Evolutionary conservation across 2,329 filamentous ascomycete genomes (phyloP).

Genomic region (Biscogniauxia marginata): DNA sequence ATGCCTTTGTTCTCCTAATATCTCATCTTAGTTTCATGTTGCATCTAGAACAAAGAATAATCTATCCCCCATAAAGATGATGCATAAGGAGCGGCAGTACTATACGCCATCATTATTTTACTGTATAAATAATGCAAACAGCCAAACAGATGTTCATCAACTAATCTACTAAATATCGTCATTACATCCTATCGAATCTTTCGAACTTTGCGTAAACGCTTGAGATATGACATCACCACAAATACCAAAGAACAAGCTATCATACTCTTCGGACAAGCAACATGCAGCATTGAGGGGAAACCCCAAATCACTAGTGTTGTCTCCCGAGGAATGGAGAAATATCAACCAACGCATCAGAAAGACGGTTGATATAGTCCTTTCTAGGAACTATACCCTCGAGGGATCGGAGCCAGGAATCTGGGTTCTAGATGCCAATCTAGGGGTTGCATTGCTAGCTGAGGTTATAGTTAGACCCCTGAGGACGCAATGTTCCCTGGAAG

Average conservation of each 20-base stretch:
- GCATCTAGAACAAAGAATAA: not conserved
- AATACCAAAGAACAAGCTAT: not conserved
- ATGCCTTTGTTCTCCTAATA: not conserved
- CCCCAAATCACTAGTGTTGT: not conserved
- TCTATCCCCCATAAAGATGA: not conserved
- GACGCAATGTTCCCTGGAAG: constrained; percentile 8
- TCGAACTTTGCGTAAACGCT: not conserved
- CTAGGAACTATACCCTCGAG: constrained; percentile 4
- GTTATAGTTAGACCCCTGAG: constrained; percentile 12
- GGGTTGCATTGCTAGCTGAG: constrained; percentile 18
- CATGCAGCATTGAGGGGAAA: constrained; percentile 8
- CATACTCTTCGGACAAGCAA: constrained; percentile 1
- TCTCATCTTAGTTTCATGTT: not conserved
- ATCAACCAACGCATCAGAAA: constrained; percentile 18
- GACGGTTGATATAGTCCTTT: constrained; percentile 15
- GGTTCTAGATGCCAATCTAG: constrained; percentile 16
- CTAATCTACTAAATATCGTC: not conserved
- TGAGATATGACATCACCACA: not conserved
- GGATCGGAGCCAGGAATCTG: constrained; percentile 11
- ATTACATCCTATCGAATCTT: not conserved
- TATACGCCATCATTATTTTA: not conserved
- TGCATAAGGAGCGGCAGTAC: not conserved
- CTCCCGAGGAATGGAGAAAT: constrained; percentile 12
- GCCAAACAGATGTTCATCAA: not conserved
- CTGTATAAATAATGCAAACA: not conserved